phyloP scores from a whole-genome alignment of 1,139 yeast genomes.

The Wickerhamomyces sp. region DNA sequence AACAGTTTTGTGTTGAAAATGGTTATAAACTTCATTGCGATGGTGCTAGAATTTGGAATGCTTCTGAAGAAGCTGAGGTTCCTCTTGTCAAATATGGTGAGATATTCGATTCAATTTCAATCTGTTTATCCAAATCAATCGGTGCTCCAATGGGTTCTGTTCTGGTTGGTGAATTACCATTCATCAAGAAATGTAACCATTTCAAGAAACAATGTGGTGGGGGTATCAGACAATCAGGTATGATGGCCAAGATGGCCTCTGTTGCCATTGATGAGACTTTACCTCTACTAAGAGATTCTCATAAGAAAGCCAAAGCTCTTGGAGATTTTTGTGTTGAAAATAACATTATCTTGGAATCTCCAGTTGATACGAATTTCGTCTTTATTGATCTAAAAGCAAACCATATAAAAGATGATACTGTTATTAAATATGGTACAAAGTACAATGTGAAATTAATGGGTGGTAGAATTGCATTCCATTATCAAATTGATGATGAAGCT shows the following conservation, averaged over 20 bases:
- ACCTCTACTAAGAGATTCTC: constrained; percentile 50
- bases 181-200: constrained; percentile 74
- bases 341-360: constrained; percentile 59
- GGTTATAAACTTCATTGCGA: constrained; percentile 75
- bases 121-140: constrained; percentile 84
- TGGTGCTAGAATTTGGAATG: constrained; percentile 97
- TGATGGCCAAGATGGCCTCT: constrained; percentile 76
- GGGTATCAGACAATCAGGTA: constrained; percentile 87
- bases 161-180: constrained; percentile 60
- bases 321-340: constrained; percentile 54
- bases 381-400: constrained; percentile 63
- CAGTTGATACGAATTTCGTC: constrained; percentile 84
- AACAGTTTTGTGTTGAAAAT: constrained; percentile 62
- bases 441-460: constrained; percentile 67
- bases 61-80: constrained; percentile 69
- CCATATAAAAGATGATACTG: constrained; percentile 52
- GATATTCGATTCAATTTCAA: constrained; percentile 80
- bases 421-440: constrained; percentile 53
- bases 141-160: constrained; percentile 96
- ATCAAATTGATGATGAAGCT: constrained; percentile 64
- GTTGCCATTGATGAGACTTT: constrained; percentile 75
- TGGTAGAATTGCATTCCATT: constrained; percentile 79
- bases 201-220: constrained; percentile 94
- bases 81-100: constrained; percentile 68
- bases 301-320: constrained; percentile 60